Conservation (phyloP, 2,329 filamentous ascomycete species). For the Botryosphaeria dothidea region DNA sequence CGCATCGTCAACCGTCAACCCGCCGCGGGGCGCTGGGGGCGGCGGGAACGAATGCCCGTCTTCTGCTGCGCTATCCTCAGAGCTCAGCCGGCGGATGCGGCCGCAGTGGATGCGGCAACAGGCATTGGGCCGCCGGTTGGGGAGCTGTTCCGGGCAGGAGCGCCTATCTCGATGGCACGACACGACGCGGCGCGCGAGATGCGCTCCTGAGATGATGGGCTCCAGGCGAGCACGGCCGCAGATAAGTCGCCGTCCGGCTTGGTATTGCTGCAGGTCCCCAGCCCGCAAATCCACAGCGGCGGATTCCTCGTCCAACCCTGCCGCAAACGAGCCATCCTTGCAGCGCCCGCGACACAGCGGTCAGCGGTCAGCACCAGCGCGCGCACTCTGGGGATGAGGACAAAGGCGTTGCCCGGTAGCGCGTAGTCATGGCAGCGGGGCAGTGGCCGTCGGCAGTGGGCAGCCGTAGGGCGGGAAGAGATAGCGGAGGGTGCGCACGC, state of each 20-base stretch:
- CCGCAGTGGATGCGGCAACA: constrained; percentile 3
- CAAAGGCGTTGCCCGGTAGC: no score
- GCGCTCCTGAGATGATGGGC: neutral
- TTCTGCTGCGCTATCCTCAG: neutral
- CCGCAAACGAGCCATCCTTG: no score
- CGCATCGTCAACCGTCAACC: neutral
- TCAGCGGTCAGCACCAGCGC: neutral
- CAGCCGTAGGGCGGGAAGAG: constrained; percentile 7
- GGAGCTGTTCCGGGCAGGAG: constrained; percentile 4
- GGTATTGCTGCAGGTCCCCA: constrained; percentile 14
- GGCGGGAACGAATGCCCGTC: neutral
- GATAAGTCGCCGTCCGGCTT: constrained; percentile 7
- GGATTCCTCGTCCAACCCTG: neutral
- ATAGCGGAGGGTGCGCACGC: constrained; percentile 12
- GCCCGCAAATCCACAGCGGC: constrained; percentile 7
- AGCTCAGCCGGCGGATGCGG: neutral
- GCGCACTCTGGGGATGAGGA: no score
- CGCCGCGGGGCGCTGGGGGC: neutral
- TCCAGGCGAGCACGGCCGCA: constrained; percentile 10
- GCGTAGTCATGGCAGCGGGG: constrained; percentile 5
- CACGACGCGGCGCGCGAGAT: neutral
- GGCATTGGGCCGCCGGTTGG: neutral
- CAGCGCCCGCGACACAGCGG: neutral
- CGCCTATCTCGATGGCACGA: constrained; percentile 7
- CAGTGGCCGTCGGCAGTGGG: constrained; percentile 11